These are phyloP conservation scores for Spencermartinsiella europaea DNA, from an alignment of 805 yeast species.

Conservation along the genomic window DNA sequence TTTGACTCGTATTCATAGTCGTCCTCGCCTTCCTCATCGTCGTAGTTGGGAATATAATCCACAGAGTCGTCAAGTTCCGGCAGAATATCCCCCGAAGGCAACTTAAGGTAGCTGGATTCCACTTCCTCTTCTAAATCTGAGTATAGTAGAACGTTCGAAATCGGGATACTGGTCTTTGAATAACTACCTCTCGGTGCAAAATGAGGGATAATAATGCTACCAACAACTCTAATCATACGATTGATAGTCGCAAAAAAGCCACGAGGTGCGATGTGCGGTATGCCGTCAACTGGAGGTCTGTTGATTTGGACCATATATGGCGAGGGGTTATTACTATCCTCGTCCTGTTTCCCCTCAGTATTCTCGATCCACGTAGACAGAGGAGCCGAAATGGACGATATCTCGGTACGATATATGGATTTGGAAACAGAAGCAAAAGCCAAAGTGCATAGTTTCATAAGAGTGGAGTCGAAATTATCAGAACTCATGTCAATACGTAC, in stretches of 20 bases:
- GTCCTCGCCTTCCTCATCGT: conserved; percentile 9
- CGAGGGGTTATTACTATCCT: not conserved
- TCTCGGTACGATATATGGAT: conserved; percentile 59
- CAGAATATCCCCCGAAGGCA: conserved; percentile 29
- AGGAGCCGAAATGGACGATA: conserved; percentile 45
- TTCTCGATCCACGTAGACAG: conserved; percentile 51
- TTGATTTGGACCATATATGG: conserved; percentile 64
- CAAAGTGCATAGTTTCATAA: conserved; percentile 54
- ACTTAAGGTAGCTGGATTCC: conserved; percentile 23
- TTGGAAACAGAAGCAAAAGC: conserved; percentile 64
- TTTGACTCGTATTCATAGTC: conserved; percentile 19
- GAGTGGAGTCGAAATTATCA: conserved; percentile 66
- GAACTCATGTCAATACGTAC: conserved; percentile 34
- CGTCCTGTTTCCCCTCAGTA: conserved; percentile 1
- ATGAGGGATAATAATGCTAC: not conserved
- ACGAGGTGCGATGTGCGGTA: conserved; percentile 1
- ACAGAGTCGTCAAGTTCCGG: conserved; percentile 38
- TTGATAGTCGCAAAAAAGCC: conserved; percentile 12
- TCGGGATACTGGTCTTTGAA: conserved; percentile 2
- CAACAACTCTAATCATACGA: conserved; percentile 11
- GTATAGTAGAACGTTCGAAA: conserved; percentile 9
- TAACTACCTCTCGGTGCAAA: not conserved
- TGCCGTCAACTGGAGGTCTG: conserved; percentile 17
- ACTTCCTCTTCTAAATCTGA: conserved; percentile 15
- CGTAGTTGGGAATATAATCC: conserved; percentile 28